These are phyloP conservation scores for Aspergillus sp. DNA, from an alignment of 2,329 filamentous ascomycete species.

Conservation along the genomic window DNA sequence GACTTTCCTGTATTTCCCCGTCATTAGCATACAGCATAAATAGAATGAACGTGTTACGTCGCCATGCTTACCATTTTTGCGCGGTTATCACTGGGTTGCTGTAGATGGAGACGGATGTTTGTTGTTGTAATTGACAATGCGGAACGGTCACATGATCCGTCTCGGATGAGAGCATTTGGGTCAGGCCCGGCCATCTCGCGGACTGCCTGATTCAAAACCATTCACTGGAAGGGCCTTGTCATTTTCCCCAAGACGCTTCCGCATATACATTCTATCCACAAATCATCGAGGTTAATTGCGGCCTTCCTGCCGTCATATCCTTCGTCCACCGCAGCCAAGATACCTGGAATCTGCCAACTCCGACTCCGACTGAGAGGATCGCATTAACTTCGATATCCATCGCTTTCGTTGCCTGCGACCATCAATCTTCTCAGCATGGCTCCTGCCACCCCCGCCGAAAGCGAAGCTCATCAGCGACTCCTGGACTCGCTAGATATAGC, in stretches of 20 bases:
- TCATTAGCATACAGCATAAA: not conserved
- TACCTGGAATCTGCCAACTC: not conserved
- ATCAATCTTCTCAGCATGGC: conserved; percentile 47
- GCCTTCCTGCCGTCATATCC: too few relatives aligned
- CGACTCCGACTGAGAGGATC: not conserved
- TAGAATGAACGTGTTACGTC: not conserved
- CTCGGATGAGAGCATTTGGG: not conserved
- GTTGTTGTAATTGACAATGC: not conserved
- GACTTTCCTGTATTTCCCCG: conserved; percentile 67
- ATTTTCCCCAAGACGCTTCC: not conserved
- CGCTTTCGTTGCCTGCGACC: not conserved
- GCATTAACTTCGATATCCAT: not conserved
- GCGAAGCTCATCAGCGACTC: conserved; percentile 80
- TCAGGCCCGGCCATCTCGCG: not conserved
- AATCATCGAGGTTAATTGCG: not conserved
- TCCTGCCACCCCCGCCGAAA: conserved; percentile 67
- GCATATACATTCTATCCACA: not conserved
- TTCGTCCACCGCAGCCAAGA: not conserved
- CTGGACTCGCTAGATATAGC: conserved; percentile 92
- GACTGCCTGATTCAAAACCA: not conserved
- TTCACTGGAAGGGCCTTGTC: not conserved
- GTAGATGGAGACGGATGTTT: not conserved
- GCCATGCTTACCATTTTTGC: conserved; percentile 18
- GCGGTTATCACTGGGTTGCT: not conserved
- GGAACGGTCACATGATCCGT: conserved; percentile 13